Conservation (phyloP, 2,329 filamentous ascomycete species). For the Cryphonectria nitschkei region DNA sequence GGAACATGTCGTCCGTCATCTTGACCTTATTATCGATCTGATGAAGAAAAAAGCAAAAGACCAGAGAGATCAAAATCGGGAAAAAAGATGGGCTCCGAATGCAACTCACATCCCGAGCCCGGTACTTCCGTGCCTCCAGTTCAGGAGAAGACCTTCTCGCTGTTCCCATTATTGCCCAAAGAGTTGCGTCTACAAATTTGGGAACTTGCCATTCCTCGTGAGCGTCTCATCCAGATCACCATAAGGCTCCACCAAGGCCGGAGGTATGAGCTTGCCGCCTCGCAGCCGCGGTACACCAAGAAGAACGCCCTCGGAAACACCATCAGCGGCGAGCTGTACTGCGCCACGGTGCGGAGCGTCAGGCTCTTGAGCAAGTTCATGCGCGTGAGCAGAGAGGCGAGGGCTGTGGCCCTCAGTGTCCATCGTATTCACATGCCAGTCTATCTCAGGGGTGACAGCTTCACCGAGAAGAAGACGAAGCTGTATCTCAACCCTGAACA, state of each 20-base stretch:
- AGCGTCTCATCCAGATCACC: slow-evolving; percentile 17
- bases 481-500: slow-evolving; percentile 26
- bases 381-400: slow-evolving; percentile 20
- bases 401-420: slow-evolving; percentile 5
- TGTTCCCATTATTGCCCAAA: slow-evolving; percentile 22
- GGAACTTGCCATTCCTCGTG: slow-evolving; percentile 23
- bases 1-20: background rate
- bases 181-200: slow-evolving; percentile 26
- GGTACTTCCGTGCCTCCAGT: background rate
- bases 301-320: slow-evolving; percentile 24
- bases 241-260: background rate
- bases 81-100: background rate
- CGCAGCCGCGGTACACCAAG: slow-evolving; percentile 18
- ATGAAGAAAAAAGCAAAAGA: background rate
- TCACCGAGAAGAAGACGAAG: background rate
- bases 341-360: background rate
- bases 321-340: slow-evolving; percentile 22
- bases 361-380: slow-evolving; percentile 19
- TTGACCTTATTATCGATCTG: background rate
- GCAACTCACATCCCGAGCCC: background rate
- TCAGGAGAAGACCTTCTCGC: background rate
- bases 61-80: background rate
- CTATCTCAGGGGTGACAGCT: background rate
- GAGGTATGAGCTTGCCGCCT: background rate
- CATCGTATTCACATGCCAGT: slow-evolving; percentile 22